Percentiles rank a stretch among this genome's conserved stretches.
These are phyloP conservation scores for Taiozyma sp. DNA, from an alignment of 1,139 yeast genomes.

Conservation along the genomic window DNA sequence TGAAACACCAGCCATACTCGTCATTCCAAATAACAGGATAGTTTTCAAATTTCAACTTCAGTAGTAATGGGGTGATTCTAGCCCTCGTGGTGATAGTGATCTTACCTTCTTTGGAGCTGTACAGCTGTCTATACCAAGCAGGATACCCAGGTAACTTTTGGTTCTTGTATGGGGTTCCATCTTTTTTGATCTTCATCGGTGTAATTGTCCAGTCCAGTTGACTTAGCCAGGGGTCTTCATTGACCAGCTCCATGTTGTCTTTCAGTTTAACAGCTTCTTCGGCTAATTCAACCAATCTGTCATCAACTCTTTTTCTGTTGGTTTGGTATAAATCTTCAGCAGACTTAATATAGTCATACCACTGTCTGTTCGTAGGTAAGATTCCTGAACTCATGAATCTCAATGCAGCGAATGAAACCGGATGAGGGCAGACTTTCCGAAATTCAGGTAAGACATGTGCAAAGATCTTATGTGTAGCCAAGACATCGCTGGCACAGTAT, in stretches of 20 bases:
- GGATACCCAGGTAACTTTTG: conserved; percentile 91
- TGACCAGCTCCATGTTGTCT: conserved; percentile 27
- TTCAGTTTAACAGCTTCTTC: conserved; percentile 47
- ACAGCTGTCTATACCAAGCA: conserved; percentile 83
- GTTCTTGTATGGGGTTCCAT: conserved; percentile 70
- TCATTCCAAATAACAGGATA: conserved; percentile 80
- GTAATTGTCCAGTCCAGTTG: conserved; percentile 85
- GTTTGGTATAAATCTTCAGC: conserved; percentile 68
- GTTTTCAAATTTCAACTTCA: conserved; percentile 83
- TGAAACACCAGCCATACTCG: conserved; percentile 84
- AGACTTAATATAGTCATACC: conserved; percentile 67
- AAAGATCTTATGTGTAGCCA: conserved; percentile 68
- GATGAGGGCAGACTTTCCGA: conserved; percentile 74
- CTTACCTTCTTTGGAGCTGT: conserved; percentile 39
- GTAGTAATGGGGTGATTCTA: conserved; percentile 69
- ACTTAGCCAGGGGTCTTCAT: conserved; percentile 77
- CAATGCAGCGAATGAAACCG: conserved; percentile 89
- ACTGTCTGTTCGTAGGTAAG: conserved; percentile 70
- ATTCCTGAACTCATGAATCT: conserved; percentile 72
- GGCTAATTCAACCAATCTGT: conserved; percentile 57
- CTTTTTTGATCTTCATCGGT: conserved; percentile 59
- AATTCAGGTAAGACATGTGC: conserved; percentile 68
- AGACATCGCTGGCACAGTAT: conserved; percentile 87
- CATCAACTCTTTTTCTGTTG: conserved; percentile 52
- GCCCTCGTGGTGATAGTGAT: conserved; percentile 68